phyloP scores from a whole-genome alignment of 257 asterid genomes.

The Cinchona pubescens region DNA sequence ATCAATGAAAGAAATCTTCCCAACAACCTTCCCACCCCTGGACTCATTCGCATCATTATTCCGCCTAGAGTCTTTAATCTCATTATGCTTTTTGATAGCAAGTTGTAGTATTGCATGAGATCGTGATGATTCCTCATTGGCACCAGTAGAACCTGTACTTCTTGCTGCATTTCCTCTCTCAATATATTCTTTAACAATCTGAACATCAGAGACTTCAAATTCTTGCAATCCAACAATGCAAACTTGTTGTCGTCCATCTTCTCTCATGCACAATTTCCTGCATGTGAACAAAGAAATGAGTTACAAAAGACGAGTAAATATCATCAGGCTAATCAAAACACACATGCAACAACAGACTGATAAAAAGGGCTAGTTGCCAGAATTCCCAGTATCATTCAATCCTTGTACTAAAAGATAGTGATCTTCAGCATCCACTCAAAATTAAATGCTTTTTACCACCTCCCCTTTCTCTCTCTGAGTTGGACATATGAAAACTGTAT shows the following conservation, averaged over 20 bases:
- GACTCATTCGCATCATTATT: slow-evolving; percentile 72
- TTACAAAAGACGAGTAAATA: neutral
- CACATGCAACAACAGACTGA: too few species aligned
- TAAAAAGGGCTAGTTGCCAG: too few species aligned
- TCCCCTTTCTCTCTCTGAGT: too few species aligned
- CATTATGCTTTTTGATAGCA: slow-evolving; percentile 81
- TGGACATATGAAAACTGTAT: too few species aligned
- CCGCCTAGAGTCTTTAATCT: slow-evolving; percentile 77
- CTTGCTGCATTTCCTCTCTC: slow-evolving; percentile 88
- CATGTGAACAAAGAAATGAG: neutral
- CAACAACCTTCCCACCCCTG: slow-evolving; percentile 75
- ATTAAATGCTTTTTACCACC: too few species aligned
- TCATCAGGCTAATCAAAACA: neutral
- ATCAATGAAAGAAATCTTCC: slow-evolving; percentile 95
- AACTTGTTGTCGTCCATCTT: slow-evolving; percentile 94
- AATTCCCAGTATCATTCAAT: too few species aligned
- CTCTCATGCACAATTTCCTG: slow-evolving; percentile 97
- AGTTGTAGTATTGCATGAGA: slow-evolving; percentile 96
- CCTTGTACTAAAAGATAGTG: too few species aligned
- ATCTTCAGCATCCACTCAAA: too few species aligned
- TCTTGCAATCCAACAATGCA: slow-evolving; percentile 99
- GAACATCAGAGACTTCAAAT: slow-evolving; percentile 94
- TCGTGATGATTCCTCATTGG: slow-evolving; percentile 98
- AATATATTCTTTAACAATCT: slow-evolving; percentile 82
- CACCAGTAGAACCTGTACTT: slow-evolving; percentile 98